Evolutionary conservation across 345 rosid genomes (phyloP).

Genomic region (Pugionium dolabratum): DNA sequence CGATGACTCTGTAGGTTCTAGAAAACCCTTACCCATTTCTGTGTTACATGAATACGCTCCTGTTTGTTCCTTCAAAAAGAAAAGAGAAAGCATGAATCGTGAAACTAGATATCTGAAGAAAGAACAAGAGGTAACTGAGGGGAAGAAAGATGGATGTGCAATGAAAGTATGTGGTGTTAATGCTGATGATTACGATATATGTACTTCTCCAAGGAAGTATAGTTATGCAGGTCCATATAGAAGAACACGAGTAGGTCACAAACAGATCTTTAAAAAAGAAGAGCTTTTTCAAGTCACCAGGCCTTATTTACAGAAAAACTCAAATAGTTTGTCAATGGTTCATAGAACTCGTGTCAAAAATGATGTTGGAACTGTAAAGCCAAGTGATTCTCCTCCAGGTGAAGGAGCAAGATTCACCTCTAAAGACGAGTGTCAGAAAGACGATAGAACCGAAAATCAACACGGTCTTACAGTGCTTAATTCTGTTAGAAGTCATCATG

Average conservation of each 20-base stretch:
- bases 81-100: conserved; percentile 40
- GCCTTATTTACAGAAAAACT: conserved; percentile 34
- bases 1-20: conserved; percentile 48
- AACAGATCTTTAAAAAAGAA: conserved; percentile 37
- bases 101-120: conserved; percentile 39
- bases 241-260: conserved; percentile 36
- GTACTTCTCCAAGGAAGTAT: conserved; percentile 39
- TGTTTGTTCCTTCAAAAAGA: conserved; percentile 45
- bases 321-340: conserved; percentile 27
- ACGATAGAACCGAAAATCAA: not conserved
- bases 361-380: conserved; percentile 35
- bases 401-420: conserved; percentile 31
- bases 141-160: conserved; percentile 36
- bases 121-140: conserved; percentile 32
- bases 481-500: conserved; percentile 33
- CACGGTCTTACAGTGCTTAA: not conserved
- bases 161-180: conserved; percentile 39
- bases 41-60: conserved; percentile 42
- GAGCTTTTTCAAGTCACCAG: conserved; percentile 28
- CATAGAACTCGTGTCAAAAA: conserved; percentile 35
- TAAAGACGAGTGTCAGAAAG: conserved; percentile 20
- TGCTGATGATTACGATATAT: conserved; percentile 45
- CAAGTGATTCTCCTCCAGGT: conserved; percentile 36
- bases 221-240: conserved; percentile 35
- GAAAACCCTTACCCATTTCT: conserved; percentile 12